Evolutionary conservation across 768 basidiomycete species (phyloP).

Genomic region (Lyophyllum semitale): DNA sequence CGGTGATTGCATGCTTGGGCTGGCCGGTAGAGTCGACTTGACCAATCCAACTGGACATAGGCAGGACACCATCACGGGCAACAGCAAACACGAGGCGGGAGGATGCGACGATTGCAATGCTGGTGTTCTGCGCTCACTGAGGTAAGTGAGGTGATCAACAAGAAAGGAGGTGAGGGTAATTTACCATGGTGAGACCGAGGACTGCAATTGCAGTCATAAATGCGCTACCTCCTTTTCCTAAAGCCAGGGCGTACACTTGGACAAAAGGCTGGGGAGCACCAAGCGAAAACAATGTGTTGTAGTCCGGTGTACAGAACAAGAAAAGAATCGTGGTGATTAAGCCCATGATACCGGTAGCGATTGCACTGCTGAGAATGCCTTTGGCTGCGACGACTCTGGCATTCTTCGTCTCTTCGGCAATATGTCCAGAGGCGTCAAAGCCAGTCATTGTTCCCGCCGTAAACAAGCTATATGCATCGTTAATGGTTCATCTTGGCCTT

Average conservation of each 20-base stretch:
- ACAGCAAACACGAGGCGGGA: slow-evolving; percentile 90
- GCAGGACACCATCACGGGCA: slow-evolving; percentile 91
- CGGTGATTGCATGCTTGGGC: slow-evolving; percentile 82
- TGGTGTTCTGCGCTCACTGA: slow-evolving; percentile 63
- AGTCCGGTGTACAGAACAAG: slow-evolving; percentile 81
- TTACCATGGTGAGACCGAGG: slow-evolving; percentile 81
- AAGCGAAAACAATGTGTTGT: slow-evolving; percentile 73
- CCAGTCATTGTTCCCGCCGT: slow-evolving; percentile 88
- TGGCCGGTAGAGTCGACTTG: slow-evolving; percentile 70
- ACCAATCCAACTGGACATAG: slow-evolving; percentile 82
- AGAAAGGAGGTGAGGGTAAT: slow-evolving; percentile 21
- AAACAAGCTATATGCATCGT: slow-evolving; percentile 59
- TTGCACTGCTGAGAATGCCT: slow-evolving; percentile 77
- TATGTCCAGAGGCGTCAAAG: slow-evolving; percentile 87
- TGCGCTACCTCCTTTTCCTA: slow-evolving; percentile 76
- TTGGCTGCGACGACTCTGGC: slow-evolving; percentile 81
- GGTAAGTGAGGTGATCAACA: not conserved
- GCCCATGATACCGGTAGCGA: slow-evolving; percentile 80
- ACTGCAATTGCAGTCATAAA: slow-evolving; percentile 89
- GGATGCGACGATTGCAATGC: slow-evolving; percentile 84
- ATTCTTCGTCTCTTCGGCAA: slow-evolving; percentile 88
- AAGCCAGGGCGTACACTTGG: slow-evolving; percentile 79
- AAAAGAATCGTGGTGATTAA: slow-evolving; percentile 80
- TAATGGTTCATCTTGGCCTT: not conserved
- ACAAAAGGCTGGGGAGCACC: slow-evolving; percentile 91